Percentiles rank a stretch among this genome's conserved stretches.
phyloP scores from a whole-genome alignment of 345 rosid genomes.

The Syzygium grande region DNA sequence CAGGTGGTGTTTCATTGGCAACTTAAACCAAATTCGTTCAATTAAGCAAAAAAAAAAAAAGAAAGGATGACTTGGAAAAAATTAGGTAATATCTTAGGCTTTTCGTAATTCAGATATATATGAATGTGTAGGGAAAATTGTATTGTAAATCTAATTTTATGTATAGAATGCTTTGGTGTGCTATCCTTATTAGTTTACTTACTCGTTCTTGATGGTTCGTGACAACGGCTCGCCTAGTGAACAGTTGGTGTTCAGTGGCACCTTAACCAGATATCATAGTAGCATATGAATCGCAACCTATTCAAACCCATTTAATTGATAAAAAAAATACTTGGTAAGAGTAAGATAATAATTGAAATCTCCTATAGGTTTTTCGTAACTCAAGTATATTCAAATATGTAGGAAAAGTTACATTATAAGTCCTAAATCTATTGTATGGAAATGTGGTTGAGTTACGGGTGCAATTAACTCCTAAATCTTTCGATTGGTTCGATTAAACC shows the following conservation, averaged over 20 bases:
- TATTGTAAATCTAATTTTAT: background rate
- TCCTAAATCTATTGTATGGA: rapidly evolving
- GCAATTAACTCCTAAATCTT: background rate
- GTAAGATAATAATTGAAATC: background rate
- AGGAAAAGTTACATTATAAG: too few relatives aligned
- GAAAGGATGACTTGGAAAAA: rapidly evolving
- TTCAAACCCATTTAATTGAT: too few relatives aligned
- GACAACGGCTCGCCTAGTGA: background rate
- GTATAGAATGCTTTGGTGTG: background rate
- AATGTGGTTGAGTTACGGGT: background rate
- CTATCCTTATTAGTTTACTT: rapidly evolving
- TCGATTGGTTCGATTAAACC: background rate
- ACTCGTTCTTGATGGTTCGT: background rate
- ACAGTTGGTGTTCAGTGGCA: rapidly evolving
- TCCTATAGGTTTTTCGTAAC: background rate
- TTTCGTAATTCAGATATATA: background rate
- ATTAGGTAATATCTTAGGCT: background rate
- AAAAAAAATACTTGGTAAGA: too few relatives aligned
- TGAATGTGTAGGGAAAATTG: background rate
- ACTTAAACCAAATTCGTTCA: background rate
- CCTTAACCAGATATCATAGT: background rate
- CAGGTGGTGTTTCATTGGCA: background rate
- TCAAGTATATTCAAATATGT: too few relatives aligned
- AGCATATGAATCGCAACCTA: too few relatives aligned
- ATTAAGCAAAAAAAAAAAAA: background rate